Evolutionary conservation across 2,329 filamentous ascomycete species (phyloP).

Genomic region (Aspergillus tubingensis): DNA sequence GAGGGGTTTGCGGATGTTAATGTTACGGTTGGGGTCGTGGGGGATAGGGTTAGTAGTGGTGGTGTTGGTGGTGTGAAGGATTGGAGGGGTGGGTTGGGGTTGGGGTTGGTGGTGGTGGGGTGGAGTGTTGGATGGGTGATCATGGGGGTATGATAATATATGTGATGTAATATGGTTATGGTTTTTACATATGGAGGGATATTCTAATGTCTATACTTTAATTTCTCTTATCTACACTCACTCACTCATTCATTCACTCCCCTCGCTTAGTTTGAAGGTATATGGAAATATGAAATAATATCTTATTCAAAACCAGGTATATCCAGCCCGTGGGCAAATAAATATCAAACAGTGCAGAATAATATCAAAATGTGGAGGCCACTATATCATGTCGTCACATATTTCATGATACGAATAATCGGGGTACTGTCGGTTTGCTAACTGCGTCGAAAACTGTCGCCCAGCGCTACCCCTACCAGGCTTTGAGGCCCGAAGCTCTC

Average conservation of each 20-base stretch:
- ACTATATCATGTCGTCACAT: constrained; percentile 2
- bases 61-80: background rate
- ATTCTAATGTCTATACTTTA: background rate
- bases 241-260: background rate
- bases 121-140: too few species aligned
- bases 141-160: too few species aligned
- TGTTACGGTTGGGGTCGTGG: constrained; percentile 34
- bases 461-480: constrained; percentile 40
- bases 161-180: too few species aligned
- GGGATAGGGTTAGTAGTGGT: background rate
- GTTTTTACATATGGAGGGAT: too few species aligned
- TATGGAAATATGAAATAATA: background rate
- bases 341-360: constrained; percentile 11
- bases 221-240: background rate
- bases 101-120: background rate
- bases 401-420: background rate
- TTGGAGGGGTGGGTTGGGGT: background rate
- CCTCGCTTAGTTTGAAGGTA: background rate
- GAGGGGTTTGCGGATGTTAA: constrained; percentile 55
- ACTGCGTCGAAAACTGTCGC: constrained; percentile 29
- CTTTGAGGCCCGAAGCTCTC: constrained; percentile 36
- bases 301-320: constrained; percentile 10
- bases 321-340: constrained; percentile 11
- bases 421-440: constrained; percentile 11
- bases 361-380: background rate